These are phyloP conservation scores for Mycena belliarum DNA, from an alignment of 768 basidiomycete species.

Conservation along the genomic window DNA sequence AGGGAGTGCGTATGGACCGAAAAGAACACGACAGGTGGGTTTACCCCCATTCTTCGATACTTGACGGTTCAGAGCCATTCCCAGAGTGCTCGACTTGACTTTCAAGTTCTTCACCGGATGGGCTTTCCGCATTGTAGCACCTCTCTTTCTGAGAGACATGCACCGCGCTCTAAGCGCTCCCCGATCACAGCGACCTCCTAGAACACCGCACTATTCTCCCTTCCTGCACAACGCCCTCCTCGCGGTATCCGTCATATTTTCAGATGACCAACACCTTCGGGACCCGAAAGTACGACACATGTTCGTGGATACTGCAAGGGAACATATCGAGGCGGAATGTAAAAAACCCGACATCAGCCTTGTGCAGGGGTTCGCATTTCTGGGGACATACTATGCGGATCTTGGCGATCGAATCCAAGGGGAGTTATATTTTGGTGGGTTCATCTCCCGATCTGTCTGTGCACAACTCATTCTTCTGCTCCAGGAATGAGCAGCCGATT, in stretches of 20 bases:
- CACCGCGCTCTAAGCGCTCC: slow-evolving; percentile 34
- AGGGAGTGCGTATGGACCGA: background rate
- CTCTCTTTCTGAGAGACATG: slow-evolving; percentile 45
- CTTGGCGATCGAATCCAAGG: slow-evolving; percentile 19
- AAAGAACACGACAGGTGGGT: slow-evolving; percentile 24
- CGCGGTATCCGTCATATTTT: slow-evolving; percentile 19
- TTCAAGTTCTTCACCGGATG: slow-evolving; percentile 43
- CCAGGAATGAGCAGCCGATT: slow-evolving; percentile 15
- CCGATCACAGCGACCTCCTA: slow-evolving; percentile 24
- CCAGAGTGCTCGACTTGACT: slow-evolving; percentile 37
- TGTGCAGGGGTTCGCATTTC: slow-evolving; percentile 23
- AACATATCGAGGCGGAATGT: slow-evolving; percentile 19
- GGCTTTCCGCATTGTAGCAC: slow-evolving; percentile 40
- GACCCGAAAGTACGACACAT: slow-evolving; percentile 15
- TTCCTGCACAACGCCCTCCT: slow-evolving; percentile 55
- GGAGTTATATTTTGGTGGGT: slow-evolving; percentile 21
- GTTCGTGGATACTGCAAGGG: slow-evolving; percentile 19
- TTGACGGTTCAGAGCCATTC: background rate
- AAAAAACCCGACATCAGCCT: slow-evolving; percentile 22
- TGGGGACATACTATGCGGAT: slow-evolving; percentile 24
- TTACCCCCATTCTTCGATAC: background rate
- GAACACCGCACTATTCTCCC: slow-evolving; percentile 48
- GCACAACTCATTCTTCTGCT: background rate
- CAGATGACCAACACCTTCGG: slow-evolving; percentile 20
- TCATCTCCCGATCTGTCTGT: background rate